phyloP scores from a whole-genome alignment of 768 basidiomycete genomes.

The Auriscalpium vulgare region DNA sequence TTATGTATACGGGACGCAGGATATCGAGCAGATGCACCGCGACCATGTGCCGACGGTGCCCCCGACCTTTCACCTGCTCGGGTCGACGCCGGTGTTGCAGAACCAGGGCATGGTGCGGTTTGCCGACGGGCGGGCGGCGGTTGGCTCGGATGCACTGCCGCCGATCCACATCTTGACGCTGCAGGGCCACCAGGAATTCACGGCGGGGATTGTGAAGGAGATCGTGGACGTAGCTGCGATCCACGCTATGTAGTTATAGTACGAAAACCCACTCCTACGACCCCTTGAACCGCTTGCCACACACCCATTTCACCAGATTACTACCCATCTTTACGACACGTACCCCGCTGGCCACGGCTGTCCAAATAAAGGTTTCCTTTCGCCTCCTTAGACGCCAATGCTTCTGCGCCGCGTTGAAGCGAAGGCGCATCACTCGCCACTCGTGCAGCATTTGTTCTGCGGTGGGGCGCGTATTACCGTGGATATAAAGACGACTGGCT shows the following conservation, averaged over 20 bases:
- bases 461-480: not conserved
- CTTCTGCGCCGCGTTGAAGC: not conserved
- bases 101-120: conserved; percentile 73
- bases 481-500: no score
- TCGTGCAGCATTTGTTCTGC: not conserved
- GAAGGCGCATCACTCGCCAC: not conserved
- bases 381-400: not conserved
- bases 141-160: conserved; percentile 13
- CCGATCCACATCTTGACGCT: conserved; percentile 70
- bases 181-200: conserved; percentile 93
- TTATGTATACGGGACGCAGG: conserved; percentile 30
- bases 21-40: conserved; percentile 79
- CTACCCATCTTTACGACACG: not conserved
- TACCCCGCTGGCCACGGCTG: not conserved
- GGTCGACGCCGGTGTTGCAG: conserved; percentile 43
- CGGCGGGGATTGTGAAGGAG: conserved; percentile 43
- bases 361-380: not conserved
- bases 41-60: conserved; percentile 73
- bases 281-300: not conserved
- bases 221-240: conserved; percentile 34
- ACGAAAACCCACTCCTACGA: not conserved
- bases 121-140: conserved; percentile 8
- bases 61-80: conserved; percentile 49
- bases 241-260: no score
- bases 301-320: not conserved